Base-by-base conservation (phyloP, 1,139 yeast genomes). In the Nadsonia commutata region DNA sequence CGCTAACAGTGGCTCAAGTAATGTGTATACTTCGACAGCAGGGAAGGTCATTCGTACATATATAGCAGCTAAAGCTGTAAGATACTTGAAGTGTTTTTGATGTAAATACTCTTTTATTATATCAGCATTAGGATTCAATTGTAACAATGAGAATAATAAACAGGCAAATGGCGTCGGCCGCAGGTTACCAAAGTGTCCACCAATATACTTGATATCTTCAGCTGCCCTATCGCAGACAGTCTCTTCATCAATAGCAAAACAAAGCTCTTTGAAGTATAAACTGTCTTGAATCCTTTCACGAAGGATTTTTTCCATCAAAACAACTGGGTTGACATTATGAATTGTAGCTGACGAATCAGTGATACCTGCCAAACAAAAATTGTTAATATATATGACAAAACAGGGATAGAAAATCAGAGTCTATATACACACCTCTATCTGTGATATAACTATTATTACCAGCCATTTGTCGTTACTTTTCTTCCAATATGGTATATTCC, bases 281-380 rank as follows among this genome's bases (percentile, higher is more conserved):
- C 82, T 74, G 51, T 79, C 88, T 43, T 72, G 71, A 8, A 81
- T 76, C 36, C 83, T 63, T 51, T 80, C 85, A 43, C 86, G 64
- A 22, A 78, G 63, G 47, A 82, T 80, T 46, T 80, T 78, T 54
- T 80, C 90, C 4, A 81, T 63, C 37, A 78, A 59, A 45, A 68
- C 57, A 0, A 78, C 73, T 37, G 77, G 74, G 52, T 76, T 75
- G 31, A 68, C 55, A 9, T 67, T 66, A 43, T 66, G 71, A 17
- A 64, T 53, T 27, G 62, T 57, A 4, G 46, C 48, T 1, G 58
- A 21, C 9, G 23, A 21, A 21, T 21, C 23, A 9, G 23, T 21
- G 23, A 21, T 21, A 6, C 23, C 23, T 21, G 9, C 6, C 6
- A 9, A 21, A 21, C 6, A 21, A 6, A 21, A 21, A n/a, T n/a